Evolutionary conservation across 768 basidiomycete species (phyloP).

Genomic region (Lentinus brumalis): DNA sequence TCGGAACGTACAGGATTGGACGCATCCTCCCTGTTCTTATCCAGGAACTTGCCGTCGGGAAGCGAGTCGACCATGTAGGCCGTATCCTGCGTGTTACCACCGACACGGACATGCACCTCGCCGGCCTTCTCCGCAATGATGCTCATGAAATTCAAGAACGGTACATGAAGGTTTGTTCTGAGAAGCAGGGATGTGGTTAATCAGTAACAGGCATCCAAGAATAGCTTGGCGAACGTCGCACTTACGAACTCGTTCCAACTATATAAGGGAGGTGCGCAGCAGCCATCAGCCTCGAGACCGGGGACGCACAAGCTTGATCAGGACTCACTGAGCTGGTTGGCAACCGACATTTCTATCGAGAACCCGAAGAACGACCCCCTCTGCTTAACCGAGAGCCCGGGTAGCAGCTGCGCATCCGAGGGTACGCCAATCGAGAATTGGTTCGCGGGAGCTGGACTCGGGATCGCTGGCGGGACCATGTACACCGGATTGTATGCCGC

Average conservation of each 20-base stretch:
- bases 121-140: constrained; percentile 69
- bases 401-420: neutral
- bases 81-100: constrained; percentile 80
- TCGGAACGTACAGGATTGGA: constrained; percentile 34
- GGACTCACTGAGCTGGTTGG: constrained; percentile 60
- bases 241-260: constrained; percentile 9
- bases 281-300: neutral
- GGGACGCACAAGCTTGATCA: neutral
- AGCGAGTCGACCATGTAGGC: constrained; percentile 52
- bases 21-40: constrained; percentile 45
- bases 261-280: neutral
- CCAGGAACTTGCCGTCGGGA: constrained; percentile 48
- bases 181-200: neutral
- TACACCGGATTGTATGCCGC: constrained; percentile 55
- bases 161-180: constrained; percentile 52
- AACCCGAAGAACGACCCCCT: constrained; percentile 68
- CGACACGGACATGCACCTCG: constrained; percentile 61
- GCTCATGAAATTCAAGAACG: constrained; percentile 76
- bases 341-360: constrained; percentile 74
- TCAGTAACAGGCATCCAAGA: constrained; percentile 35
- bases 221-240: constrained; percentile 36
- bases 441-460: constrained; percentile 22
- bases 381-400: constrained; percentile 41
- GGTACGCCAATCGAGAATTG: constrained; percentile 23
- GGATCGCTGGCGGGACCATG: constrained; percentile 41